Percentiles rank a stretch among this genome's conserved stretches.
These are phyloP conservation scores for Pythium sukuiense DNA, from an alignment of 352 stramenopile genomes.

Conservation along the genomic window DNA sequence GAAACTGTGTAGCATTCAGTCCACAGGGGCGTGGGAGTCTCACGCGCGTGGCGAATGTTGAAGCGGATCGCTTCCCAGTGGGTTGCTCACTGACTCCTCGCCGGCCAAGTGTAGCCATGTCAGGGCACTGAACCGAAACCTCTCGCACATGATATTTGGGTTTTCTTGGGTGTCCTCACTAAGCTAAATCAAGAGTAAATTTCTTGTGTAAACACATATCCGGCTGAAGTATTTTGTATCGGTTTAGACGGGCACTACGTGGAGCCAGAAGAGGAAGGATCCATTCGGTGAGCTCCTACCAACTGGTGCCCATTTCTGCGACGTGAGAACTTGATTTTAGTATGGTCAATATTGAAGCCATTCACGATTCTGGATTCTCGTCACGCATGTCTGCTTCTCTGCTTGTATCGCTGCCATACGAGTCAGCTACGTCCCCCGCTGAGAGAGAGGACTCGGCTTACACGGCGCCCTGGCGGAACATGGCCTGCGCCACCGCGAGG, in stretches of 20 bases:
- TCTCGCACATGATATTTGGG: background rate
- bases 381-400: background rate
- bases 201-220: background rate
- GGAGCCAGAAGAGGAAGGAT: background rate
- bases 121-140: background rate
- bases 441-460: conserved; percentile 43
- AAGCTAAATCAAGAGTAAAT: too few relatives aligned
- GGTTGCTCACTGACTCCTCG: background rate
- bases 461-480: conserved; percentile 96
- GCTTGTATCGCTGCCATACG: too few relatives aligned
- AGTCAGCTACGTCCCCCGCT: too few relatives aligned
- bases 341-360: background rate
- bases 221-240: background rate
- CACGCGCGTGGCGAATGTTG: background rate
- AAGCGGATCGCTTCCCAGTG: background rate
- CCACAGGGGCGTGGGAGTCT: background rate
- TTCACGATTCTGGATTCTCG: background rate
- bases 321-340: background rate
- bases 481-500: conserved; percentile 95
- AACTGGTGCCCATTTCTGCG: conserved; percentile 1
- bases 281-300: background rate
- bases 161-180: background rate
- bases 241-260: background rate
- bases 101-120: background rate
- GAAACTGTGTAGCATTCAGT: background rate